Percentiles rank a stretch among this genome's conserved stretches.
phyloP scores from a whole-genome alignment of 352 stramenopile genomes.

The Phytophthora constricta region DNA sequence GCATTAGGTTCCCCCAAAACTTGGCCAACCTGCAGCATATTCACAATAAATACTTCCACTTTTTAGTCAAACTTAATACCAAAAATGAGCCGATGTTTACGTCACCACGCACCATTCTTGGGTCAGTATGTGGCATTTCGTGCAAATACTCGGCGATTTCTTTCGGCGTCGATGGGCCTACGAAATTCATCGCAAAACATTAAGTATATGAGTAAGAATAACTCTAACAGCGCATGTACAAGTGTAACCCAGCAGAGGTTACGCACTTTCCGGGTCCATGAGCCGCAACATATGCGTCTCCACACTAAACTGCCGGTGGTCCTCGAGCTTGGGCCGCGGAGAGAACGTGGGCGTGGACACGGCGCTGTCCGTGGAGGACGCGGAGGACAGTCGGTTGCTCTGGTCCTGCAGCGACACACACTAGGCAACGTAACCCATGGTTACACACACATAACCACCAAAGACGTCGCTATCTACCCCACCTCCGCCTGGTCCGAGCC shows the following conservation, averaged over 20 bases:
- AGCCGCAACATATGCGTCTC: constrained; percentile 49
- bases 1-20: constrained; percentile 73
- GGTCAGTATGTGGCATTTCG: constrained; percentile 68
- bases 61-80: not conserved
- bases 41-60: not conserved
- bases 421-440: not conserved
- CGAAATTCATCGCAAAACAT: not conserved
- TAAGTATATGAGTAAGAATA: too few relatives aligned
- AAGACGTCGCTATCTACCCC: too few relatives aligned
- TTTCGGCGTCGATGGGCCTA: constrained; percentile 52
- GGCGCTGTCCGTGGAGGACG: constrained; percentile 21
- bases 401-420: not conserved
- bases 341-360: constrained; percentile 13
- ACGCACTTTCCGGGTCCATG: constrained; percentile 58
- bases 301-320: constrained; percentile 15
- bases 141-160: constrained; percentile 73
- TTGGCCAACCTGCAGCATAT: constrained; percentile 50
- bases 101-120: constrained; percentile 55
- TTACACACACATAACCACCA: too few relatives aligned
- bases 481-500: too few relatives aligned
- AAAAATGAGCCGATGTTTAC: not conserved
- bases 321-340: constrained; percentile 13
- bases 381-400: constrained; percentile 7
- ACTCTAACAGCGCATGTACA: too few relatives aligned
- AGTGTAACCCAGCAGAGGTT: too few relatives aligned